Evolutionary conservation across 1,284 basidiomycete species (phyloP).

Genomic region (Ceratobasidium sp.): DNA sequence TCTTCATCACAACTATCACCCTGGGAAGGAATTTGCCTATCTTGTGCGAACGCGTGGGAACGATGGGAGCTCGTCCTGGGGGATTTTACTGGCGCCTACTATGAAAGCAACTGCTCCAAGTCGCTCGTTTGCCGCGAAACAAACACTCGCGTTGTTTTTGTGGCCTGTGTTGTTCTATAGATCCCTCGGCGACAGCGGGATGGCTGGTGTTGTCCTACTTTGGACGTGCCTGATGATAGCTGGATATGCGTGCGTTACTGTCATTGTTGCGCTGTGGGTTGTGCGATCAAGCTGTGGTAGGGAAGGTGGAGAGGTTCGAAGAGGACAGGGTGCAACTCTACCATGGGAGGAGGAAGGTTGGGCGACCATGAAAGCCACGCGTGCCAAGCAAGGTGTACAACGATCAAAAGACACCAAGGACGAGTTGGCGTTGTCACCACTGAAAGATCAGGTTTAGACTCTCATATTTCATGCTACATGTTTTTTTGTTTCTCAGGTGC

Average conservation of each 20-base stretch:
- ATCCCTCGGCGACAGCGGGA: neutral
- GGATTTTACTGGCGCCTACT: neutral
- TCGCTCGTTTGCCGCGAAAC: neutral
- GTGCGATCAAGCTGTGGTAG: neutral
- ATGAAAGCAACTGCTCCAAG: neutral
- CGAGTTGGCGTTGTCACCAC: too few relatives aligned
- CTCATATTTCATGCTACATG: neutral
- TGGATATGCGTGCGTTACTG: neutral
- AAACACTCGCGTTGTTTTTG: neutral
- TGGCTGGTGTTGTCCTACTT: neutral
- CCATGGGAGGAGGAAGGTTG: constrained; percentile 8
- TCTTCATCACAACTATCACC: neutral
- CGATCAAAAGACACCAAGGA: too few relatives aligned
- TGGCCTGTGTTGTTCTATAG: constrained; percentile 2
- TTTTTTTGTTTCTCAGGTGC: constrained; percentile 3
- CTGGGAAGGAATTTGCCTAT: neutral
- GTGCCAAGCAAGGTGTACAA: too few relatives aligned
- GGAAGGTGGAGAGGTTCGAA: neutral
- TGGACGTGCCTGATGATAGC: neutral
- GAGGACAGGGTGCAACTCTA: neutral
- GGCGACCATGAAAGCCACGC: constrained; percentile 5
- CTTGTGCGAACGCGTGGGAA: neutral
- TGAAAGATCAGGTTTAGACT: constrained; percentile 19
- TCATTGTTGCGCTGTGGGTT: neutral
- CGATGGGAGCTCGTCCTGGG: neutral